Evolutionary conservation across 352 stramenopile species (phyloP), one percentile per base, ranked within the genome.

Genomic region (Pythium pyrilobum): DNA sequence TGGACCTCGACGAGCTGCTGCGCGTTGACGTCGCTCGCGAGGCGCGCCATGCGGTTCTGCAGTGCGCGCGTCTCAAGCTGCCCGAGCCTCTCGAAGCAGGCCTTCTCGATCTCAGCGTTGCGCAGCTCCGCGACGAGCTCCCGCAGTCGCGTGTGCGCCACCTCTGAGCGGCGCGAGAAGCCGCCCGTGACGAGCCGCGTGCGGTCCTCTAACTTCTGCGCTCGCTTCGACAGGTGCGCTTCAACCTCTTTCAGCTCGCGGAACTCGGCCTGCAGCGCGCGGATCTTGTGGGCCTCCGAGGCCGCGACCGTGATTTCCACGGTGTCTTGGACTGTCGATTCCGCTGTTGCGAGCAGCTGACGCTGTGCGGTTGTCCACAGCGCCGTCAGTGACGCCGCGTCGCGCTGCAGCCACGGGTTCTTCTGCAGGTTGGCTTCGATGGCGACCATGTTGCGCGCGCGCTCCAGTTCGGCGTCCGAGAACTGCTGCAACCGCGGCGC

Each of bases 1-100:
- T 81, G 73, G 23, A 89, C 75, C 71, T 94, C 79, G n/a, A 64
- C 52, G 27, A 86, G 56, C 38, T 92, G 78, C 59, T 92, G 81
- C 7, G 69, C 56, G 58, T 92, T 89, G 1, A 94, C 72, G 18
- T 94, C 77, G 36, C 69, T 77, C n/a, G 81, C 81, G 25, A 89
- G 62, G 18, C 70, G 75, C 24, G 59, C 34, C 61, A 94, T 77
- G n/a, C 83, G 81, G 7, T 52, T 67, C 41, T 86, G 72, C 24
- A 94, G 62, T 6, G 79, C 83, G 21, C 59, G 37, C 0, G 55
- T 56, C 57, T 94, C 83, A 9, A 94, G 64, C 21, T 56, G 52
- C 10, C 69, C 64, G 23, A 94, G 56, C 20, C 76, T 72, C 47
- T 77, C 56, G 54, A 89, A 94, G 41, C 78, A 91, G 16, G 69